Base-by-base conservation (phyloP, 345 rosid species). In the Salix arbutifolia region DNA sequence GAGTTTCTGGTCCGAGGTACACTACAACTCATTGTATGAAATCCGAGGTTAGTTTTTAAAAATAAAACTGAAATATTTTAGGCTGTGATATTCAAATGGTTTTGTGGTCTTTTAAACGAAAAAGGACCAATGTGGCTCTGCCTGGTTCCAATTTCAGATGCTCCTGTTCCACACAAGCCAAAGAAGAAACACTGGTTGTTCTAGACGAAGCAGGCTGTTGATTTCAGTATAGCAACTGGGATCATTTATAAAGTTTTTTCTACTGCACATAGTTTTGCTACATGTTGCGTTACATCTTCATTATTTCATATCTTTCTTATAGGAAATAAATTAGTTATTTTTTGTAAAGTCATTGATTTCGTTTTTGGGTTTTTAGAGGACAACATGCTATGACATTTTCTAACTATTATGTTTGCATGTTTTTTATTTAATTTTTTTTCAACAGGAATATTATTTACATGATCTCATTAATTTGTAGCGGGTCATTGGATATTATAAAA, bases 1-100 rank as follows among this genome's bases (percentile, higher is more conserved):
- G 79, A 95, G 97, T 82, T 95, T 95, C 86, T 95, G 99, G 99
- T 91, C 96, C 17, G 97, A 95, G 87, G 97, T 95, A 64, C 99
- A 95, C 77, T 95, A 93, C 81, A 95, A 95, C 86, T 95, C 97
- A n/a, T 87, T 95, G 62, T 93, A 93, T 72, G 96, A 89, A 53
- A 84, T 89, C 65, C 89, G 81, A 90, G 97, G 99, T 92, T 76
- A 66, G 90, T 87, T 79, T 33, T 72, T 46, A 30, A 25, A 4
- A 26, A 50, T 19, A 52, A 25, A 17, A 52, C 23, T 7, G 23
- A 31, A 25, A 48, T 52, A 4, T 40, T 19, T 50, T 58, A 31
- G 69, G 44, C 0, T 79, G 23, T 33, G 71, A 76, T 37, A 40
- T 35, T 74, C 69, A 52, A 69, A 70, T 28, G 14, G 7, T 58